Evolutionary conservation across 2,329 filamentous ascomycete species (phyloP), one percentile per base, ranked within the genome.

Genomic region (Alternaria ethzedia): DNA sequence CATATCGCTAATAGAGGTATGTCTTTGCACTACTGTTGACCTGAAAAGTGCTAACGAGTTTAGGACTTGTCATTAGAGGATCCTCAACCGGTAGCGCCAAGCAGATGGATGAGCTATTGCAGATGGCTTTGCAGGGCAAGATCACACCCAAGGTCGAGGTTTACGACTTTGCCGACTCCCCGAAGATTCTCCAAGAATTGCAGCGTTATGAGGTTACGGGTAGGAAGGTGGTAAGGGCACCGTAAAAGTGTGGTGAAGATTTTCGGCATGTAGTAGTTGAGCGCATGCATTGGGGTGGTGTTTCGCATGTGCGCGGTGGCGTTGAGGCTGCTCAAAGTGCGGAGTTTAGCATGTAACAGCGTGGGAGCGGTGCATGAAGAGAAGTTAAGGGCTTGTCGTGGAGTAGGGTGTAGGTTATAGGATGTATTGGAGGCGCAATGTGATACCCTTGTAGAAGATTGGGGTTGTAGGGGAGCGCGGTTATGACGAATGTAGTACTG

Each of bases 41-140:
- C 21, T 5, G 21, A 23, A 23, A 23, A 23, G 21, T 6, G 21
- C 21, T 25, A 25, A 25, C 23, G 23, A 7, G 23, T 8, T 2
- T 6, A 25, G 80, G 82, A 13, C 72, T 83, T 3, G 80, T 80
- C 4, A 83, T 84, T 58, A 80, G 82, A 30, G 83, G 83, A 4
- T 83, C 82, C 8, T 84, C 82, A 3, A 83, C 82, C 0, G 83
- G 83, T 2, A 84, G 79, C 2, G 75, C 76, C 4, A 71, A 74
- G 50, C 82, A 84, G 61, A 83, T 84, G 82, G 75, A 83, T 10
- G 83, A 83, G 54, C 68, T 85, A 13, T 70, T 84, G 41, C 76
- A 81, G 45, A 76, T 83, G 69, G 82, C 82, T 5, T 69, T 83
- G 10, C 70, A 79, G 25, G 82, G 81, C 5, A 82, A 83, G 46